Evolutionary conservation across 441 rosid genomes (phyloP).

Genomic region (Pelargonium australe): DNA sequence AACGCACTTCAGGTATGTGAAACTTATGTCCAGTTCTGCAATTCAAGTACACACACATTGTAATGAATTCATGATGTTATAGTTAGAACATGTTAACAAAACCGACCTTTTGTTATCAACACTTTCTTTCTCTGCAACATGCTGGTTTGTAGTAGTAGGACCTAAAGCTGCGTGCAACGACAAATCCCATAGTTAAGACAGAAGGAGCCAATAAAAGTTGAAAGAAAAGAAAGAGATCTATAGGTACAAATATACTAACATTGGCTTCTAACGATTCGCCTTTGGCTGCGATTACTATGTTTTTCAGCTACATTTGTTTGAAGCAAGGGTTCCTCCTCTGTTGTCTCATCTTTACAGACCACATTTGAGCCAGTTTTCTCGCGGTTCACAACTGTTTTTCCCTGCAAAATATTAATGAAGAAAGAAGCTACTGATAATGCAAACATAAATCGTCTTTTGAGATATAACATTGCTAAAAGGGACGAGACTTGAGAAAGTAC

Average conservation of each 20-base stretch:
- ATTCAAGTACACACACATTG: neutral
- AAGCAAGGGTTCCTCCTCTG: conserved; percentile 15
- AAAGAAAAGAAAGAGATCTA: neutral
- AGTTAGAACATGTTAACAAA: too few species aligned
- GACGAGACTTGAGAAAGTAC: neutral
- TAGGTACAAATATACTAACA: conserved; percentile 29
- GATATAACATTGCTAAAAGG: too few species aligned
- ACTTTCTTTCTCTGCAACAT: conserved; percentile 36
- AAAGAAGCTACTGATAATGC: neutral
- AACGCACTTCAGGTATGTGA: neutral
- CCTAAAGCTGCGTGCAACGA: conserved; percentile 42
- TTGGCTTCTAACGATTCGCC: conserved; percentile 41
- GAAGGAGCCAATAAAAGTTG: neutral
- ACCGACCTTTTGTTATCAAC: conserved; percentile 48
- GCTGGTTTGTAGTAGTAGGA: conserved; percentile 30
- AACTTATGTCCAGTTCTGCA: too few species aligned
- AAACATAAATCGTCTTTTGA: too few species aligned
- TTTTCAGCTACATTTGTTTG: conserved; percentile 25
- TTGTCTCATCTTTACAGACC: conserved; percentile 21
- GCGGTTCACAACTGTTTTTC: conserved; percentile 21
- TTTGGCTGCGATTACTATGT: conserved; percentile 29
- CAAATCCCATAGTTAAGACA: conserved; percentile 1
- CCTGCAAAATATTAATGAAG: conserved; percentile 24
- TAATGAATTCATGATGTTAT: too few species aligned
- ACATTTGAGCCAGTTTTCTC: conserved; percentile 23